Conservation (phyloP, 1,139 yeast genomes). For the Suzukiozyma palmioleophila region DNA sequence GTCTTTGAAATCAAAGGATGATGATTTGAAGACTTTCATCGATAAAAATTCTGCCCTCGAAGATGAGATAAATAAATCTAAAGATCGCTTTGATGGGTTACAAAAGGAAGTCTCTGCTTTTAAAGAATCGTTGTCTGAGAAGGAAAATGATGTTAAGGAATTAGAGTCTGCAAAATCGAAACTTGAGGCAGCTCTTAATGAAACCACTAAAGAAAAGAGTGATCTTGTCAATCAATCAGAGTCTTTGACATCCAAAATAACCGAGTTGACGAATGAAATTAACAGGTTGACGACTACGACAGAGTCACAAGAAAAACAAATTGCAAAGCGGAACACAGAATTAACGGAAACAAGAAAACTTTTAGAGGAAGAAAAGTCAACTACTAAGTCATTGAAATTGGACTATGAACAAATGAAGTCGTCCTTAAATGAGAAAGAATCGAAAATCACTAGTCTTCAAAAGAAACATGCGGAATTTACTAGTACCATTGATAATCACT, state of each 20-base stretch:
- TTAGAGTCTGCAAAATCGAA: neutral
- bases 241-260: neutral
- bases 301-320: slow-evolving; percentile 1
- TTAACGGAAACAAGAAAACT: slow-evolving; percentile 4
- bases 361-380: neutral
- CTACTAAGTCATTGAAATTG: neutral
- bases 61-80: neutral
- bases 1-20: neutral
- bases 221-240: neutral
- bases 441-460: neutral
- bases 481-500: neutral
- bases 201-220: neutral
- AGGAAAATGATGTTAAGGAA: neutral
- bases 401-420: neutral
- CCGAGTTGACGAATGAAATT: neutral
- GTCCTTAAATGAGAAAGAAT: neutral
- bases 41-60: neutral
- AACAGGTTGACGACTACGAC: neutral
- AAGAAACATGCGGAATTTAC: neutral
- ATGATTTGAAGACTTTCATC: neutral
- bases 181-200: neutral
- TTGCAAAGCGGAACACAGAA: slow-evolving; percentile 3
- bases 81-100: neutral
- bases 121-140: neutral
- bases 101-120: neutral